Percentiles rank a stretch among this genome's conserved stretches.
These are phyloP conservation scores for Olyra latifolia DNA, from an alignment of 176 grass and related monocot genomes.

Conservation along the genomic window DNA sequence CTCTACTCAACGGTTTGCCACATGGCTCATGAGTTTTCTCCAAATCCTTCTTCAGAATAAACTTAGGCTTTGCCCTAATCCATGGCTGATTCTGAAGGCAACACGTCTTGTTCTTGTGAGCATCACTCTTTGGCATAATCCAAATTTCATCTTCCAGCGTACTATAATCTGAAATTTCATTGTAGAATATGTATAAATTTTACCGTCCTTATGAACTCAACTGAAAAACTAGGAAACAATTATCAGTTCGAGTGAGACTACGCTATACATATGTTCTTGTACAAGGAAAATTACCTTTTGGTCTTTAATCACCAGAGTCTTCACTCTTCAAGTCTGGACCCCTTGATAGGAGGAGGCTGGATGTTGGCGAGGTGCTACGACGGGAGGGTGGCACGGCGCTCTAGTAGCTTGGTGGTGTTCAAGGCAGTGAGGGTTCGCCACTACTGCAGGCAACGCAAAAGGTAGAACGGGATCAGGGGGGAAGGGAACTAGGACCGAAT, in stretches of 20 bases:
- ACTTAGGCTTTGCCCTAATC: slow-evolving; percentile 67
- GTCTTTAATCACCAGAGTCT: slow-evolving; percentile 48
- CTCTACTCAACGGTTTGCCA: slow-evolving; percentile 69
- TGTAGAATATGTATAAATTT: neutral
- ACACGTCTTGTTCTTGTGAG: too few species aligned
- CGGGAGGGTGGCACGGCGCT: too few species aligned
- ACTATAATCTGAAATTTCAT: neutral
- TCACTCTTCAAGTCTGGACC: too few species aligned
- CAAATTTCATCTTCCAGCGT: neutral
- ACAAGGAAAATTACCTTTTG: slow-evolving; percentile 40
- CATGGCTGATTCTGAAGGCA: slow-evolving; percentile 49
- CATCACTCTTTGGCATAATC: slow-evolving; percentile 3
- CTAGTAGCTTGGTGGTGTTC: too few species aligned
- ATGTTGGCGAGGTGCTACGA: too few species aligned
- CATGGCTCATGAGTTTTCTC: slow-evolving; percentile 56
- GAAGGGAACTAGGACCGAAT: too few species aligned
- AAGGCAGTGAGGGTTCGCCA: too few species aligned
- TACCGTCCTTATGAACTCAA: neutral
- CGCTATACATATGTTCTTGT: neutral
- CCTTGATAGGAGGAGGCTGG: too few species aligned
- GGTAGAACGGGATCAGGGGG: too few species aligned
- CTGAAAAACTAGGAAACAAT: neutral
- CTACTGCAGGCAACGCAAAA: too few species aligned
- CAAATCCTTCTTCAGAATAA: slow-evolving; percentile 77
- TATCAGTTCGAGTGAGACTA: neutral